Conservation (phyloP, 306 rosid genomes). For the Neltuma alba region DNA sequence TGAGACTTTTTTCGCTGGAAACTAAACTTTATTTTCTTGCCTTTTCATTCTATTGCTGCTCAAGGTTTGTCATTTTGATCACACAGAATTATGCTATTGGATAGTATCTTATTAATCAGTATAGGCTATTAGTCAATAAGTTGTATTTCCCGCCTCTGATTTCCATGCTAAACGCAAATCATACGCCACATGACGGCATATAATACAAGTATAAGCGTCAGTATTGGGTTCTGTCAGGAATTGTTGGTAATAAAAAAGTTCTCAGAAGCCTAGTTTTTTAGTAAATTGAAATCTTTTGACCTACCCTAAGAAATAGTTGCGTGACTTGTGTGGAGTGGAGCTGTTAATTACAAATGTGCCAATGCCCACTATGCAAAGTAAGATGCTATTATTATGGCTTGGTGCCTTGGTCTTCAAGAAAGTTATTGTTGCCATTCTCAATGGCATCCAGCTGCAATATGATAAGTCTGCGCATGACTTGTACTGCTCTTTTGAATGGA, state of each 20-base stretch:
- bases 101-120: neutral
- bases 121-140: slow-evolving; percentile 20
- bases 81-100: slow-evolving; percentile 12
- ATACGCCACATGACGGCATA: neutral
- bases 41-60: slow-evolving; percentile 20
- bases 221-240: neutral
- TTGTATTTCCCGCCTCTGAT: neutral
- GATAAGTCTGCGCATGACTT: neutral
- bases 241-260: slow-evolving; percentile 2
- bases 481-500: neutral
- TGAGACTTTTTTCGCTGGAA: slow-evolving; percentile 15
- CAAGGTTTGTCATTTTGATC: slow-evolving; percentile 8
- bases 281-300: slow-evolving; percentile 17
- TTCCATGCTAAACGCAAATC: slow-evolving; percentile 11
- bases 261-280: neutral
- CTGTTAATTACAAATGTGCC: neutral
- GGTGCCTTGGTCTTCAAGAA: neutral
- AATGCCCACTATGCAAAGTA: neutral
- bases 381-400: neutral
- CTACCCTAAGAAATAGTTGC: neutral
- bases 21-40: slow-evolving; percentile 1
- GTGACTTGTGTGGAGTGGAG: neutral
- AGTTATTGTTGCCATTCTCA: neutral
- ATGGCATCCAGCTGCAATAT: neutral
- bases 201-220: slow-evolving; percentile 16